Base-by-base conservation (phyloP, 495 filamentous ascomycete species). In the Annulohypoxylon nitens region DNA sequence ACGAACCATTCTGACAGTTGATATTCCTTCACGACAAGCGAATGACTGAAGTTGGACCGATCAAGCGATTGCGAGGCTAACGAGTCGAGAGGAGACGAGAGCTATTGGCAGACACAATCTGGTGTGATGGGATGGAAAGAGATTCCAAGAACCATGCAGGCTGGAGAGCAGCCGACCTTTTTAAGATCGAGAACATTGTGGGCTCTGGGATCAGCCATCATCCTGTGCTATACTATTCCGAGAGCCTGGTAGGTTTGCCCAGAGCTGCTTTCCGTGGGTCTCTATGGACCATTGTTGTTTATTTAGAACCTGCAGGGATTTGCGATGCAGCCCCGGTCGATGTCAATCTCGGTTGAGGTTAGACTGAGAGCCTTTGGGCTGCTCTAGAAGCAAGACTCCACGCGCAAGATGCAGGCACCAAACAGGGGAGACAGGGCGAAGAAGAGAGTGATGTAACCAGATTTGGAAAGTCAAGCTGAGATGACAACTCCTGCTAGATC, bases 31-130 rank as follows among this genome's bases (percentile, higher is more conserved):
- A 61, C 71, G 63, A 39, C 50, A 71, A 76, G 69, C 69, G 76
- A 78, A 77, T 75, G 76, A 78, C 75, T 78, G 66, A 72, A 75
- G 75, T 75, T 74, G 58, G 75, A 71, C 34, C 36, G 69, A 68
- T 64, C 65, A 48, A 70, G 58, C 14, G 63, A 75, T 63, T 68
- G 70, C 48, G 58, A 68, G 47, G 58, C 59, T 70, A 57, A 72
- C 50, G 50, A 57, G 37, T 45, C 33, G 57, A 47, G 55, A 26
- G 11, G 57, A 43, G 37, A 55, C 25, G 61, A 57, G 58, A 70
- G 70, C 55, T 47, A 65, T 64, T 63, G 60, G 37, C 64, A 72
- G 61, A 25, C 61, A 73, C 60, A 73, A 68, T 74, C 64, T 64
- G 59, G 60, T 55, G 67, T 68, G 71, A 70, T 74, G 65, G 61